These are phyloP conservation scores for Rubus parviflorus DNA, from an alignment of 306 rosid species.

Conservation along the genomic window DNA sequence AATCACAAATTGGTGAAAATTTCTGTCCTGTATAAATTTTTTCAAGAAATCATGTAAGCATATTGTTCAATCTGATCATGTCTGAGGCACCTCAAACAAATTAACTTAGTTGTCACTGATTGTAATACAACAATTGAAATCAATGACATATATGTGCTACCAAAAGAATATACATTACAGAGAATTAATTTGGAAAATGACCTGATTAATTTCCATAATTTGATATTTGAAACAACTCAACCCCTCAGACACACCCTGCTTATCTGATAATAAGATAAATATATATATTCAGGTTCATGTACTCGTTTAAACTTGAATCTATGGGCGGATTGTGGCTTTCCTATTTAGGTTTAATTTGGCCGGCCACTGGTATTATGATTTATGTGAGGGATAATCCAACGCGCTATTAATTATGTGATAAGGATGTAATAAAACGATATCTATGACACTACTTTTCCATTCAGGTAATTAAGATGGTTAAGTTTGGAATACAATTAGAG, in stretches of 20 bases:
- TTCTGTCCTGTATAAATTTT: neutral
- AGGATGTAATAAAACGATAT: constrained; percentile 1
- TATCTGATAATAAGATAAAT: neutral
- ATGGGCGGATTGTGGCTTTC: neutral
- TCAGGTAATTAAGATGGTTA: neutral
- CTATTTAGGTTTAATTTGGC: neutral
- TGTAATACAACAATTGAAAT: neutral
- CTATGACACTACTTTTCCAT: constrained; percentile 1
- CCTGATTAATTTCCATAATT: neutral
- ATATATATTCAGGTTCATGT: too few relatives aligned
- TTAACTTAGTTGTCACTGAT: too few relatives aligned
- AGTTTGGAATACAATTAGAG: neutral
- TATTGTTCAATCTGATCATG: neutral
- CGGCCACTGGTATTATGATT: neutral
- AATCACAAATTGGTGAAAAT: constrained; percentile 7
- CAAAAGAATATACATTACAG: neutral
- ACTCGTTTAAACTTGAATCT: neutral
- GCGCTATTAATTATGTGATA: neutral
- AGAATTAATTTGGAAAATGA: neutral
- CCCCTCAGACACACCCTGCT: neutral
- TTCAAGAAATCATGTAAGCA: neutral
- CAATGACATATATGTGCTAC: neutral
- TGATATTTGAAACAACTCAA: neutral
- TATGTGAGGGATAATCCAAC: neutral
- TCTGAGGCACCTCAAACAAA: too few relatives aligned